Conservation (phyloP, 208 protist species). For the Zelonia costaricensis region DNA sequence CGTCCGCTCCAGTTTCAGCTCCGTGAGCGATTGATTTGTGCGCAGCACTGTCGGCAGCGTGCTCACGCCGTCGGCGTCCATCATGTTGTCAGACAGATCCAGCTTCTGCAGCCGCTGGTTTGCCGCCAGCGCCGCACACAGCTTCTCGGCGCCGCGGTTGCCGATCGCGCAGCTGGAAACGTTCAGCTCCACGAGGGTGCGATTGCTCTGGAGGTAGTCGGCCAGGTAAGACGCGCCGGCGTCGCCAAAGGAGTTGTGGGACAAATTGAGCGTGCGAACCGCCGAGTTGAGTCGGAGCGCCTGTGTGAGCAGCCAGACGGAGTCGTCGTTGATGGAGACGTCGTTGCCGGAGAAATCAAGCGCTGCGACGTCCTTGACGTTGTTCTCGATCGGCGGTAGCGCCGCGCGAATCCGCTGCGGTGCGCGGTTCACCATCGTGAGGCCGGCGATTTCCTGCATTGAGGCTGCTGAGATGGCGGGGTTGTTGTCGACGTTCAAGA, state of each 20-base stretch:
- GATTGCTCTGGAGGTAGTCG: constrained; percentile 68
- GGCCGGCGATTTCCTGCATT: constrained; percentile 66
- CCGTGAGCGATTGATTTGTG: constrained; percentile 52
- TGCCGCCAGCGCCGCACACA: constrained; percentile 70
- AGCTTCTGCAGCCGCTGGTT: constrained; percentile 69
- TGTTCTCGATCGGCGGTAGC: constrained; percentile 62
- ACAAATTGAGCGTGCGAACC: constrained; percentile 71
- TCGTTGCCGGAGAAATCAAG: constrained; percentile 66
- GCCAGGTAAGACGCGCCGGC: constrained; percentile 62
- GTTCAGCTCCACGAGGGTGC: constrained; percentile 45
- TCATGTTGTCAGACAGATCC: constrained; percentile 73
- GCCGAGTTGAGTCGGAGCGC: constrained; percentile 57
- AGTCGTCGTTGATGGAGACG: constrained; percentile 65
- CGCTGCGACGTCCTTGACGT: constrained; percentile 37
- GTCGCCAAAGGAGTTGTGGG: constrained; percentile 85
- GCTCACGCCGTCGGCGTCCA: constrained; percentile 45
- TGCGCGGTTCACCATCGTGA: constrained; percentile 71
- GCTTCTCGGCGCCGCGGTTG: constrained; percentile 59
- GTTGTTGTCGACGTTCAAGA: constrained; percentile 81
- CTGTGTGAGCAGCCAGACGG: constrained; percentile 66
- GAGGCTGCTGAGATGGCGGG: constrained; percentile 50
- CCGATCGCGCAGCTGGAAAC: constrained; percentile 75
- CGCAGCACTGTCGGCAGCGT: constrained; percentile 62
- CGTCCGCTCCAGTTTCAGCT: constrained; percentile 54
- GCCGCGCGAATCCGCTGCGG: constrained; percentile 58